Evolutionary conservation across 2,329 filamentous ascomycete genomes (phyloP), one percentile per base, ranked within the genome.

Genomic region (Botrytis elliptica): DNA sequence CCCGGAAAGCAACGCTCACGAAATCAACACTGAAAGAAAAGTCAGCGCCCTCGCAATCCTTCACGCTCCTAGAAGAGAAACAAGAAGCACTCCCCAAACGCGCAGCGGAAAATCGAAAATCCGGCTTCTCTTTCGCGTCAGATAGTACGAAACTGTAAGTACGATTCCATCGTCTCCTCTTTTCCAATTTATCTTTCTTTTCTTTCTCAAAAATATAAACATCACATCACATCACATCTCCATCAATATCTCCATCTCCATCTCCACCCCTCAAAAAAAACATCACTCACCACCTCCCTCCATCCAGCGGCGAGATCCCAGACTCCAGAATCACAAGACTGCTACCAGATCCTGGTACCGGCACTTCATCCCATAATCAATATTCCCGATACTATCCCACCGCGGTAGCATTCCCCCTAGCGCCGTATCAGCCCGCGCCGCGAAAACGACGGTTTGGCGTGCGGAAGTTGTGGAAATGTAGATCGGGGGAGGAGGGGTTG

Each of bases 61-160:
- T 59, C 65, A 68, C 72, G 20, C 42, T 14, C 20, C 36, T 9
- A 33, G 33, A 33, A 22, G 36, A 46, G 16, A 57, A 68, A 22
- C 63, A 42, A 57, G 57, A 60, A 10, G 33, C 38, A 20, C 20
- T 57, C 22, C n/a, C 36, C 36, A 65, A 38, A 67, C 20, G 46
- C 73, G 38, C 20, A 71, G 25, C 20, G 20, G 69, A 70, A 20
- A 76, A 79, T 33, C 73, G 80, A 46, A 78, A 78, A 52, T 82
- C 81, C 0, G 77, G 79, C 67, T 77, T 82, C 72, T 84, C 84
- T 5, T 82, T 82, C 64, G 82, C 82, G 8, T 84, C 84, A 2
- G 83, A 82, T 70, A 85, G 84, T 74, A 86, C 84, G 20, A 85
- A 85, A 73, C 76, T 86, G 6, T 72, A 38, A 72, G 70, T 57